Evolutionary conservation across 208 protist genomes (phyloP).

Genomic region (Wallacemonas rigidus): DNA sequence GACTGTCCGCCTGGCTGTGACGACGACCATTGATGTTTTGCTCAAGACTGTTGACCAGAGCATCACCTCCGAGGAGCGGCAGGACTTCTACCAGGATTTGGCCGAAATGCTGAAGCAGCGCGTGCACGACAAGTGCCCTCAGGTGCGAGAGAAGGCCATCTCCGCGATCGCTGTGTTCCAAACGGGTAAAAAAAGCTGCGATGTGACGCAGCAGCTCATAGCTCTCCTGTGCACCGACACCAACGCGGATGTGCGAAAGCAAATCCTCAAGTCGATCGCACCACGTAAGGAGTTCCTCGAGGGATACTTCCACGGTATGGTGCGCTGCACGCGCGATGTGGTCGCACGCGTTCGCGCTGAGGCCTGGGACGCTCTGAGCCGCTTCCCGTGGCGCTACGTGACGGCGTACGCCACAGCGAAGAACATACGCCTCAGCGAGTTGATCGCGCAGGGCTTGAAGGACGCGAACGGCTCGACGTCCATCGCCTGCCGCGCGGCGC

Average conservation of each 20-base stretch:
- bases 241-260: conserved; percentile 78
- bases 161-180: conserved; percentile 78
- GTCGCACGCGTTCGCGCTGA: conserved; percentile 79
- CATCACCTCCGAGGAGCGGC: conserved; percentile 76
- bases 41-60: conserved; percentile 78
- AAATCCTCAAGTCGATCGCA: conserved; percentile 71
- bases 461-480: conserved; percentile 70
- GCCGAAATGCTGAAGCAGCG: conserved; percentile 83
- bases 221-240: conserved; percentile 80
- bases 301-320: conserved; percentile 88
- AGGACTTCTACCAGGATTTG: conserved; percentile 82
- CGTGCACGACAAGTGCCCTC: conserved; percentile 73
- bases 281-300: conserved; percentile 86
- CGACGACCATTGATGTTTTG: conserved; percentile 66
- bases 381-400: conserved; percentile 86
- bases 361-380: conserved; percentile 84
- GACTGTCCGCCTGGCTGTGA: conserved; percentile 75
- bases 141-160: conserved; percentile 71
- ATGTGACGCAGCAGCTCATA: conserved; percentile 88
- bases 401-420: conserved; percentile 74
- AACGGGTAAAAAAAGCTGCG: conserved; percentile 79
- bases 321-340: conserved; percentile 71
- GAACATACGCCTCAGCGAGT: conserved; percentile 44
- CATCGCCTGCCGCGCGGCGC: conserved; percentile 73
- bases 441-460: conserved; percentile 59